A percentile compares a stretch with the other conserved stretches of the same genome.
These are phyloP conservation scores for Allium sativum DNA, from an alignment of 106 monocot species.

Conservation along the genomic window DNA sequence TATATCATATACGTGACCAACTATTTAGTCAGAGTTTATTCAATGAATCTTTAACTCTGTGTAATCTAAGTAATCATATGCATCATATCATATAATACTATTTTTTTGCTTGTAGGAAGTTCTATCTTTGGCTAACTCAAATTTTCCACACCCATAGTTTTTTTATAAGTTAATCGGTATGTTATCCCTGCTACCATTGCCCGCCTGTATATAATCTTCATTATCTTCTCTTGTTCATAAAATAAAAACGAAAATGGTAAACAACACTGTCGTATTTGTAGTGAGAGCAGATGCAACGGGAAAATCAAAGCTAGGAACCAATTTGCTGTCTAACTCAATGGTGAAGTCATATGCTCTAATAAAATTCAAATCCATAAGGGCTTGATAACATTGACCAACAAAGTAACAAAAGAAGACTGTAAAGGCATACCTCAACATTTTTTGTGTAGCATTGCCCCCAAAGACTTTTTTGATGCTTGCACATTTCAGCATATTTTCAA, in stretches of 20 bases:
- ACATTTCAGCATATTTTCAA: conserved; percentile 25
- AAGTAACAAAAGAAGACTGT: conserved; percentile 35
- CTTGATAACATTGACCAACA: conserved; percentile 73
- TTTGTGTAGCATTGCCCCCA: conserved; percentile 39
- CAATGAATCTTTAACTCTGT: no score
- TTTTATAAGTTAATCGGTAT: no score
- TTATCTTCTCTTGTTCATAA: no score
- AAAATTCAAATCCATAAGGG: conserved; percentile 74
- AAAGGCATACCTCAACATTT: conserved; percentile 65
- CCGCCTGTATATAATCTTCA: no score
- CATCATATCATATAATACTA: no score
- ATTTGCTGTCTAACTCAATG: conserved; percentile 27
- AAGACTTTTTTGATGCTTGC: conserved; percentile 19
- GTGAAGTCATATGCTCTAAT: conserved; percentile 71
- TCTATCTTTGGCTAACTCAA: no score
- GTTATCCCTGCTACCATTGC: no score
- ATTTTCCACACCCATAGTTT: no score
- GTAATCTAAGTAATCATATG: no score
- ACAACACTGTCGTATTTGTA: conserved; percentile 42
- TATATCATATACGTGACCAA: no score
- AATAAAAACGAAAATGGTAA: neutral
- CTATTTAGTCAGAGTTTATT: no score
- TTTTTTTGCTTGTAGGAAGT: no score
- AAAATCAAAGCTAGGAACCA: conserved; percentile 65
- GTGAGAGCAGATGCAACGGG: conserved; percentile 78